Evolutionary conservation across 805 yeast genomes (phyloP), one percentile per base, ranked within the genome.

Genomic region (Cyberlindnera sargentensis): DNA sequence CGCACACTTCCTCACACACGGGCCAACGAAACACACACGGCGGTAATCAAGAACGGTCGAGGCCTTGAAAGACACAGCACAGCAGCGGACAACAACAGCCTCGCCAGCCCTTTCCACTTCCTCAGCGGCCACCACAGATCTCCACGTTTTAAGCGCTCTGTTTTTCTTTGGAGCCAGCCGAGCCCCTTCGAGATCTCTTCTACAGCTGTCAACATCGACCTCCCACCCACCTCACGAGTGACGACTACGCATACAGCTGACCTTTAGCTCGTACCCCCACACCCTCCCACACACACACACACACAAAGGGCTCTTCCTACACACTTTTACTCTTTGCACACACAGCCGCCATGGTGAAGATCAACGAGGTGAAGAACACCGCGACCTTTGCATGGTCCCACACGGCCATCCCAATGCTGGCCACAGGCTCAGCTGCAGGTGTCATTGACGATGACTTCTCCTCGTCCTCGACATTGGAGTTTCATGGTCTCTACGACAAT

Each of bases 371-470:
- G 58, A 72, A 78, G 49, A 75, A 88, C 54, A 86, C 96, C 10
- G 90, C 96, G 41, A 82, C 95, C n/a, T 88, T 93, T 67, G 95
- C 98, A 36, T 91, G 98, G 97, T 86, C 96, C 37, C 77, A 81
- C 51, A 85, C 78, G 52, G 62, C 63, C 42, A 66, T 80, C 48
- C 97, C 97, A 15, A 65, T 77, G 42, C 61, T 93, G 51, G 97
- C 89, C 24, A 78, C 96, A 2, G 99, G 96, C 24, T 84, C 96
- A 0, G 84, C 87, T n/a, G 90, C 98, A 0, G 98, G 98, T 6
- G 95, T 96, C 10, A 84, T 93, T 55, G 96, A 88, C 61, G 85
- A 84, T 36, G 80, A 83, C 60, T 90, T 90, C 64, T 80, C 90
- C 34, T 79, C 93, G 23, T 73, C 80, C 28, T 80, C 96, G 2